Percentiles rank a stretch among this genome's conserved stretches.
These are phyloP conservation scores for Thinopyrum elongatum DNA, from an alignment of 176 grass and related monocot genomes.

Conservation along the genomic window DNA sequence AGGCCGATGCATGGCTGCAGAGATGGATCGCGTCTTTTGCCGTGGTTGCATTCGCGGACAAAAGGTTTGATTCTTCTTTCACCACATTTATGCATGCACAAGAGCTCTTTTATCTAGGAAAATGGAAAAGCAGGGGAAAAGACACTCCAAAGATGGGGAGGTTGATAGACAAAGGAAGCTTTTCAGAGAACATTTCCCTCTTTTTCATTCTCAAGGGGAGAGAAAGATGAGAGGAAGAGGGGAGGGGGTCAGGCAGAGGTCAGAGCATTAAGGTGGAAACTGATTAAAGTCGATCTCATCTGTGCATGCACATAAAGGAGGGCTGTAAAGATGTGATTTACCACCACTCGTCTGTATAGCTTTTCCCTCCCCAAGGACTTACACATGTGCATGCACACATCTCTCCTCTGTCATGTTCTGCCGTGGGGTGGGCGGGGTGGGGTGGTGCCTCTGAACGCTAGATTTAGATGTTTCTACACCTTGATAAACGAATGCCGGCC, in stretches of 20 bases:
- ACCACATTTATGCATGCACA: conserved; percentile 31
- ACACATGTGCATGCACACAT: conserved; percentile 32
- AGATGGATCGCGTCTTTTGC: conserved; percentile 40
- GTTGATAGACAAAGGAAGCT: conserved; percentile 77
- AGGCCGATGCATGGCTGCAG: not conserved
- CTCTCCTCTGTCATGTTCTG: conserved; percentile 21
- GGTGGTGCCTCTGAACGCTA: conserved; percentile 16
- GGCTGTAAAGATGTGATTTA: conserved; percentile 58
- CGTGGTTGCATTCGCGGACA: conserved; percentile 15
- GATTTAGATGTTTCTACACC: conserved; percentile 25
- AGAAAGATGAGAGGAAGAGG: not conserved
- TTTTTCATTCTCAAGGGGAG: conserved; percentile 42
- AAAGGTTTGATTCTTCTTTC: conserved; percentile 58
- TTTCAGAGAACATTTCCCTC: conserved; percentile 80
- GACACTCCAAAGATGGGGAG: conserved; percentile 73
- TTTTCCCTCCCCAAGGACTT: conserved; percentile 31
- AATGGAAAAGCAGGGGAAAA: conserved; percentile 65
- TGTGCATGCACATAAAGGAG: conserved; percentile 47
- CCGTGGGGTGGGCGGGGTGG: not conserved
- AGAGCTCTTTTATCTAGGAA: conserved; percentile 50
- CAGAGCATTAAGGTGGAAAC: conserved; percentile 65
- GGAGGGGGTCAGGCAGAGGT: conserved; percentile 24
- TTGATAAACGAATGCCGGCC: conserved; percentile 18
- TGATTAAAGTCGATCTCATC: conserved; percentile 54
- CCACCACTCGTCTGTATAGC: conserved; percentile 25